phyloP scores from a whole-genome alignment of 2,329 filamentous ascomycete species.

The Ophiostoma ips region DNA sequence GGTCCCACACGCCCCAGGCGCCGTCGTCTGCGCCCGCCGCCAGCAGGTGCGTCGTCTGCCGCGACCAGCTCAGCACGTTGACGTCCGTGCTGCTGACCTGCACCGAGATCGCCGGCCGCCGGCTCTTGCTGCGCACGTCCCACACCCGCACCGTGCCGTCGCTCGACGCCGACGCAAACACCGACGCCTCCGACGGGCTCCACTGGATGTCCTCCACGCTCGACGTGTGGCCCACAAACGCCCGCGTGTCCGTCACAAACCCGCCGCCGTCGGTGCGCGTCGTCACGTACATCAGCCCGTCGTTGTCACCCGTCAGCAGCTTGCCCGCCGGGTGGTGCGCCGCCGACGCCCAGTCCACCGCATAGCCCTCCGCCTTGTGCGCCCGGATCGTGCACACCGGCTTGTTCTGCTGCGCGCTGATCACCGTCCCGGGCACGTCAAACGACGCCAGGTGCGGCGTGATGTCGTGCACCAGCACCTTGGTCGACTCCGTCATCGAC shows the following conservation, averaged over 20 bases:
- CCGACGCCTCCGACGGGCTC: constrained; percentile 84
- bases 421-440: constrained; percentile 69
- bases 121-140: constrained; percentile 84
- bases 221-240: constrained; percentile 71
- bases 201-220: constrained; percentile 94
- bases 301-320: constrained; percentile 80
- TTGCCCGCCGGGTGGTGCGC: constrained; percentile 67
- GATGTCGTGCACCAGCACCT: constrained; percentile 88
- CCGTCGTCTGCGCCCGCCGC: constrained; percentile 90
- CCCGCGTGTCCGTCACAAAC: constrained; percentile 72
- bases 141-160: constrained; percentile 94
- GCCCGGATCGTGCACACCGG: constrained; percentile 76
- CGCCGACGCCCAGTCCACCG: constrained; percentile 86
- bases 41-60: constrained; percentile 74
- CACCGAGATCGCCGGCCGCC: constrained; percentile 75
- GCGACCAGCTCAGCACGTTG: constrained; percentile 94
- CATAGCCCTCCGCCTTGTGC: constrained; percentile 90
- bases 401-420: constrained; percentile 75
- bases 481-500: constrained; percentile 78
- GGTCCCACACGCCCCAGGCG: constrained; percentile 89
- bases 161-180: constrained; percentile 86
- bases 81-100: constrained; percentile 75
- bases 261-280: constrained; percentile 76
- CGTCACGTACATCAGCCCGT: constrained; percentile 79
- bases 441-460: constrained; percentile 81